Evolutionary conservation across 192 early-diverging fungal genomes (phyloP), one percentile per base, ranked within the genome.

Genomic region (Coemansia sp.): DNA sequence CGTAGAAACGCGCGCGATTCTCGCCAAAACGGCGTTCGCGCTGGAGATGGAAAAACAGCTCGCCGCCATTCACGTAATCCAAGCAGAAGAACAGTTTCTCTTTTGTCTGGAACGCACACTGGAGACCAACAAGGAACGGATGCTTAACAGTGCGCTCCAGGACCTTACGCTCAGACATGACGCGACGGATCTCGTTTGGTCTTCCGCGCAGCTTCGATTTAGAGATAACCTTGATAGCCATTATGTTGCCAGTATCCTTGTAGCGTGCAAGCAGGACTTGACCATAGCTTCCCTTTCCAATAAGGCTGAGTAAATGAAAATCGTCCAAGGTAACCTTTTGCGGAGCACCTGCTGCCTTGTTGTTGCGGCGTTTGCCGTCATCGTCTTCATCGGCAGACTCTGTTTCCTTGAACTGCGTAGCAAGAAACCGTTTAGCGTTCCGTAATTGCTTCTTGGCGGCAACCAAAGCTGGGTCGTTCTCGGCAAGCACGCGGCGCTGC

Each of bases 211-310:
- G 87, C 48, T 88, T 83, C 64, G 82, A 81, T 66, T 91, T 91
- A 46, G 84, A 76, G 11, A 91, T 85, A 41, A 91, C 85, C 75
- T 91, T 91, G 75, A 91, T 89, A 33, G 90, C 90, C 73, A 79
- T 84, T 41, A 83, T 74, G 48, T 76, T 81, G 61, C 79, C 82
- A 9, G 89, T 89, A 69, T 91, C 85, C 76, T 89, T 92, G 68
- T 92, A 89, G 14, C 86, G 77, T 23, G 89, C 90, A 33, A 90
- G 83, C 74, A 91, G 71, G 10, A 92, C 90, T 64, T 89, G 88
- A 32, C 90, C 90, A 66, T 90, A 91, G 59, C 84, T 86, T 53
- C 90, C 90, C 71, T 90, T 90, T 22, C 90, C 90, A 43, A 92
- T 86, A 19, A 92, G 81, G 61, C 89, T 92, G 22, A 92, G 75